A percentile compares a stretch with the other conserved stretches of the same genome.
These are phyloP conservation scores for Kwoniella heveanensis DNA, from an alignment of 768 basidiomycete species.

Conservation along the genomic window DNA sequence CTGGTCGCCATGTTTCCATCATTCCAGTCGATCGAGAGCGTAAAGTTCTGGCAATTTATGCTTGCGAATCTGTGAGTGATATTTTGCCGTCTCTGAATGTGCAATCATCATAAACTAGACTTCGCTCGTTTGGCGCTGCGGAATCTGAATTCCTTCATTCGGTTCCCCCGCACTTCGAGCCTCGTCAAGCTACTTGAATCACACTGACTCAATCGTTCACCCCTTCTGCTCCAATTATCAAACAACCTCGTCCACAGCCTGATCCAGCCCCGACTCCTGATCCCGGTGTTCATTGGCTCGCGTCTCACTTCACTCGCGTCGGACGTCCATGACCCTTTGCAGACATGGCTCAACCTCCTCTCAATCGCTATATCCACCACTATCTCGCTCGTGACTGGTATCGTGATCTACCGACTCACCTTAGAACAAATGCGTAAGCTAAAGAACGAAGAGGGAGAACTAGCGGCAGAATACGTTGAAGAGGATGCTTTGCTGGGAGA, in stretches of 20 bases:
- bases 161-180: no score
- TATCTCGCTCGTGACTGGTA: conserved; percentile 44
- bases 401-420: conserved; percentile 52
- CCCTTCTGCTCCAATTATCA: no score
- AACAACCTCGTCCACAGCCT: conserved; percentile 19
- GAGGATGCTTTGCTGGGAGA: conserved; percentile 47
- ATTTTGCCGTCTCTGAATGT: no score
- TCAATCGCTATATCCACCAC: conserved; percentile 41
- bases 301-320: conserved; percentile 50
- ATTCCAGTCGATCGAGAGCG: conserved; percentile 52
- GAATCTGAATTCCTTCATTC: no score
- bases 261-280: conserved; percentile 49
- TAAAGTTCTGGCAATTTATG: conserved; percentile 52
- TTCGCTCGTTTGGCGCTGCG: no score
- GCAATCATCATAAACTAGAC: no score
- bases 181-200: no score
- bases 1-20: neutral
- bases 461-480: conserved; percentile 50
- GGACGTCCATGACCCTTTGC: conserved; percentile 41
- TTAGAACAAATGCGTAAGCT: conserved; percentile 52
- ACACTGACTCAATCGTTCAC: no score
- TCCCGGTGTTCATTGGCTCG: conserved; percentile 55
- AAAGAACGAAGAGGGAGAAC: conserved; percentile 33
- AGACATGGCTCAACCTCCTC: conserved; percentile 52
- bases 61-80: conserved; percentile 53